These are phyloP conservation scores for Suillus decipiens DNA, from an alignment of 768 basidiomycete genomes.

Conservation along the genomic window DNA sequence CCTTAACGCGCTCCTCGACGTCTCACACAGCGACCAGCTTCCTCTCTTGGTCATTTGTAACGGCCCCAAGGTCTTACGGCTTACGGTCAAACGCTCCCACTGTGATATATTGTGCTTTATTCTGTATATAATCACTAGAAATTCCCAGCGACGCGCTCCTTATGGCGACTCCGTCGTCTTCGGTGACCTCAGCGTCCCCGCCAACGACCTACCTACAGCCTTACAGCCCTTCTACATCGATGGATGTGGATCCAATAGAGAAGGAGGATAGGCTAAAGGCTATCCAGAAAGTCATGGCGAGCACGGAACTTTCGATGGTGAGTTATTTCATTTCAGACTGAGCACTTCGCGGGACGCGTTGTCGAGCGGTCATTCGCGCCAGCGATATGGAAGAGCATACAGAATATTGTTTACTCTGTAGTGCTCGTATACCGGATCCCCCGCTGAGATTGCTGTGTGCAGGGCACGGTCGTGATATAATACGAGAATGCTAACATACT, in stretches of 20 bases:
- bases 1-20: slow-evolving; percentile 41
- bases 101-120: slow-evolving; percentile 20
- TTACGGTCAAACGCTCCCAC: slow-evolving; percentile 13
- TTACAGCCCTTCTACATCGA: slow-evolving; percentile 40
- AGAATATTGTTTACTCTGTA: slow-evolving; percentile 8
- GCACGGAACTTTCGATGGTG: slow-evolving; percentile 81
- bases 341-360: slow-evolving; percentile 50
- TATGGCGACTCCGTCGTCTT: slow-evolving; percentile 82
- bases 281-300: slow-evolving; percentile 73
- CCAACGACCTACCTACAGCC: slow-evolving; percentile 62
- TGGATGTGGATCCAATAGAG: slow-evolving; percentile 45
- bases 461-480: slow-evolving; percentile 13
- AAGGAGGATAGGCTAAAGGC: slow-evolving; percentile 65
- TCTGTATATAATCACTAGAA: slow-evolving; percentile 19
- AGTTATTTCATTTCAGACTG: slow-evolving; percentile 38
- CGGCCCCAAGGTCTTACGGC: slow-evolving; percentile 27
- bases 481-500: slow-evolving; percentile 24
- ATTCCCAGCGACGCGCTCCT: slow-evolving; percentile 32
- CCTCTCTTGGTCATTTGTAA: slow-evolving; percentile 31
- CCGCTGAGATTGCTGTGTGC: slow-evolving; percentile 13
- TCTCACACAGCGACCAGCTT: slow-evolving; percentile 40
- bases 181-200: slow-evolving; percentile 81
- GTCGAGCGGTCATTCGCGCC: slow-evolving; percentile 28
- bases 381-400: slow-evolving; percentile 13
- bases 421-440: slow-evolving; percentile 14